Conservation (phyloP, 129 eudicot genomes). For the Pittosporum tobira region DNA sequence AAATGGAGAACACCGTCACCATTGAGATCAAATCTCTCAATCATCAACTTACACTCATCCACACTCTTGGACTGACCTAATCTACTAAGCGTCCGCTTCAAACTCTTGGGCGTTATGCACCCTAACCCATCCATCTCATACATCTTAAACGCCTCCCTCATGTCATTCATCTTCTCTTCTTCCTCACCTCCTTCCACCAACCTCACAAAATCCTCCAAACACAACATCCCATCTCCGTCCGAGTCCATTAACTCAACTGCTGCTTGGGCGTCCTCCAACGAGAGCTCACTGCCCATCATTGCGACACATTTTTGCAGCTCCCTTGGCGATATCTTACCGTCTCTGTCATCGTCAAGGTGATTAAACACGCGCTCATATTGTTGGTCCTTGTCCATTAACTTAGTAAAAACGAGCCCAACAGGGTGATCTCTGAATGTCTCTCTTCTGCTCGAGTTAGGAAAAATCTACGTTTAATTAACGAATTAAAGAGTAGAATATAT, state of each 20-base stretch:
- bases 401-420: no score
- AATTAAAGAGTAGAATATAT: no score
- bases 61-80: constrained; percentile 44
- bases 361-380: constrained; percentile 53
- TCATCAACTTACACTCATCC: constrained; percentile 57
- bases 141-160: constrained; percentile 53
- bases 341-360: constrained; percentile 46
- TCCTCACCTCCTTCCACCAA: constrained; percentile 52
- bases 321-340: constrained; percentile 50
- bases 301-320: constrained; percentile 56
- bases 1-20: constrained; percentile 71
- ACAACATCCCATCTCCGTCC: constrained; percentile 57
- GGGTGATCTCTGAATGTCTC: no score
- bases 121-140: constrained; percentile 52
- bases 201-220: constrained; percentile 51
- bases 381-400: constrained; percentile 11
- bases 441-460: no score
- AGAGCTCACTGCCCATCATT: constrained; percentile 35
- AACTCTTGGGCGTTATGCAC: constrained; percentile 58
- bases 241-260: constrained; percentile 48
- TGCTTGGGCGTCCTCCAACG: constrained; percentile 52
- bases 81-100: constrained; percentile 53
- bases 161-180: constrained; percentile 45
- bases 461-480: no score
- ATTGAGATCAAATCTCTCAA: constrained; percentile 45